phyloP scores from a whole-genome alignment of 768 basidiomycete genomes.

The Suillus occidentalis region DNA sequence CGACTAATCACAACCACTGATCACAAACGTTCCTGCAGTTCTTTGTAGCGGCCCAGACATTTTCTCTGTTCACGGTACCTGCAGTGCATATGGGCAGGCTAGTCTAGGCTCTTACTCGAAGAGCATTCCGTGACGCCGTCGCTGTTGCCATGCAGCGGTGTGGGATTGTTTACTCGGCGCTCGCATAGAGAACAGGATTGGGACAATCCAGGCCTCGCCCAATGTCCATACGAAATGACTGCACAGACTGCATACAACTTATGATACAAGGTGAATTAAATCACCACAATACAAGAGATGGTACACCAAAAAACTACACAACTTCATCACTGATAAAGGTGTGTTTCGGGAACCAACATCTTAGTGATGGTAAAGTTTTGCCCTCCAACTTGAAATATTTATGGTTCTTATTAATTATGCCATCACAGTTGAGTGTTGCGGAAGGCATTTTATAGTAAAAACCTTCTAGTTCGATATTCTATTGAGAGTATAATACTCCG shows the following conservation, averaged over 20 bases:
- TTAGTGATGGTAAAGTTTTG: too few relatives aligned
- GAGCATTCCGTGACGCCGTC: neutral
- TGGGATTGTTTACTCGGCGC: neutral
- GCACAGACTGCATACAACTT: neutral
- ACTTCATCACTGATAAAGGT: neutral
- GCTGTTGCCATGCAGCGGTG: neutral
- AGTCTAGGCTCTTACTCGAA: neutral
- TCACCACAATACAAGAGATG: neutral
- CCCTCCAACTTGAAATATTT: too few relatives aligned
- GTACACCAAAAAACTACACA: neutral
- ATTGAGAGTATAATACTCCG: too few relatives aligned
- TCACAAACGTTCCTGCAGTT: neutral
- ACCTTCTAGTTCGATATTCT: too few relatives aligned
- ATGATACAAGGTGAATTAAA: neutral
- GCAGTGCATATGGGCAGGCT: neutral
- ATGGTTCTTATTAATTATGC: too few relatives aligned
- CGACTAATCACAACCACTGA: neutral
- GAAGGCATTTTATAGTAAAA: too few relatives aligned
- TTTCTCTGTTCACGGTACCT: neutral
- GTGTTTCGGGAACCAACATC: too few relatives aligned
- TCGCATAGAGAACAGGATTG: constrained; percentile 37
- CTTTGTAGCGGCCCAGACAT: neutral
- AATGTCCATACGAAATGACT: neutral
- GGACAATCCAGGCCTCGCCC: constrained; percentile 47
- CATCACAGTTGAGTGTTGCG: too few relatives aligned